Percentiles rank a stretch among this genome's conserved stretches.
These are phyloP conservation scores for Aspergillus sp. DNA, from an alignment of 2,329 filamentous ascomycete genomes.

Conservation along the genomic window DNA sequence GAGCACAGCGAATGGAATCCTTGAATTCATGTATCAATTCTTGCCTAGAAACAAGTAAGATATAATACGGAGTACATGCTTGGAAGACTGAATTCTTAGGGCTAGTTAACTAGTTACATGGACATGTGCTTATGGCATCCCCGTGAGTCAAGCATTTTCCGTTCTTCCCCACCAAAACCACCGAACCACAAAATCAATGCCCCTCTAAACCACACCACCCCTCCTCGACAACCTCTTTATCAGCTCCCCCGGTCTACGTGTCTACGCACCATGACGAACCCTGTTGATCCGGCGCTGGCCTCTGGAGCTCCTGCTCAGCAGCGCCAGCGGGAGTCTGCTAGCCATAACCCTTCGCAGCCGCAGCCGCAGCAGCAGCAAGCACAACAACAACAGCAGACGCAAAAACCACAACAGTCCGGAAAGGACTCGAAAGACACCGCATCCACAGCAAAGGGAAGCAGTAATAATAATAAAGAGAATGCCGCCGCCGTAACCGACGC, in stretches of 20 bases:
- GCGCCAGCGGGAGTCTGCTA: constrained; percentile 5
- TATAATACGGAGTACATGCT: too few species aligned
- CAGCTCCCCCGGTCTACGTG: constrained; percentile 12
- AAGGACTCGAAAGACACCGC: constrained; percentile 6
- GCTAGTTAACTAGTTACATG: not conserved
- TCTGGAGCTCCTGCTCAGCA: constrained; percentile 11
- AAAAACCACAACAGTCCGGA: constrained; percentile 12
- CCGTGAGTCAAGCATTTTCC: constrained; percentile 22
- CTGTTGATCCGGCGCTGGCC: constrained; percentile 15
- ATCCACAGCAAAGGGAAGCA: constrained; percentile 14
- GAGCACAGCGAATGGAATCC: not conserved
- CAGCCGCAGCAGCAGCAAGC: constrained; percentile 10
- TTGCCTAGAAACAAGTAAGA: too few species aligned
- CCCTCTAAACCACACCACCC: constrained; percentile 10
- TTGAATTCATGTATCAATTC: not conserved
- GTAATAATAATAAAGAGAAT: constrained; percentile 12
- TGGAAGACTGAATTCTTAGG: constrained; percentile 2
- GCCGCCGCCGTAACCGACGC: constrained; percentile 17
- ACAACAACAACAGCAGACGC: constrained; percentile 14
- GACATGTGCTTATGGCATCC: constrained; percentile 15
- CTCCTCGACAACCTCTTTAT: constrained; percentile 3
- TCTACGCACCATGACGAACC: constrained; percentile 20
- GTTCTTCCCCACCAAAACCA: too few species aligned
- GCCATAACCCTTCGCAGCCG: constrained; percentile 8
- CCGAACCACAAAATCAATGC: constrained; percentile 15